A percentile compares a stretch with the other conserved stretches of the same genome.
Evolutionary conservation across 2,329 filamentous ascomycete genomes (phyloP).

Genomic region (Fusarium incarnatum): DNA sequence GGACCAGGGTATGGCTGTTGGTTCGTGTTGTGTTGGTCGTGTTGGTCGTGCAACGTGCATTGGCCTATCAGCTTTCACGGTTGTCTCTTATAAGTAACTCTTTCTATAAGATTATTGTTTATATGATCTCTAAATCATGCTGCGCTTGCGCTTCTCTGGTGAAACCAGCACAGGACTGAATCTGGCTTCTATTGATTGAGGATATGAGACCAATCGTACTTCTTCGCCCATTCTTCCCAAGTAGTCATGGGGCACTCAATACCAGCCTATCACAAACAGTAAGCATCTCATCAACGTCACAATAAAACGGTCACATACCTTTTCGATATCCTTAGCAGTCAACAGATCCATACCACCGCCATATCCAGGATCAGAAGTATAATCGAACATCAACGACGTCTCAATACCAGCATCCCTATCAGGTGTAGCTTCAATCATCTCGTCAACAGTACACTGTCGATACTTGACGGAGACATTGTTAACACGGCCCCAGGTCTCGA

Average conservation of each 20-base stretch:
- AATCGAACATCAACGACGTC: slow-evolving; percentile 60
- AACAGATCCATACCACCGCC: slow-evolving; percentile 59
- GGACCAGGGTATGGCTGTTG: neutral
- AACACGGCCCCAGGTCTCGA: slow-evolving; percentile 55
- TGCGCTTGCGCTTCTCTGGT: neutral
- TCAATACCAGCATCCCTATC: slow-evolving; percentile 59
- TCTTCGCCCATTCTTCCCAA: slow-evolving; percentile 52
- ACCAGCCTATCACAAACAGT: slow-evolving; percentile 50
- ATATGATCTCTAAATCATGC: neutral
- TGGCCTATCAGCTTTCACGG: neutral
- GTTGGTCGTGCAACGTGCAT: neutral
- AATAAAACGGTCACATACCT: too few species aligned
- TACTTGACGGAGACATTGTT: slow-evolving; percentile 53
- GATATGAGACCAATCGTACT: slow-evolving; percentile 52
- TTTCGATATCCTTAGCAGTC: slow-evolving; percentile 57
- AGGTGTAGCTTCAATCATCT: slow-evolving; percentile 53
- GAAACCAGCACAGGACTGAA: too few species aligned
- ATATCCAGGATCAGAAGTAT: slow-evolving; percentile 61
- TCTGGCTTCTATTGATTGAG: slow-evolving; percentile 10
- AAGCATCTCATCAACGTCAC: too few species aligned
- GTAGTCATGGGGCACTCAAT: slow-evolving; percentile 59
- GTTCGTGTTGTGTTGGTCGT: neutral
- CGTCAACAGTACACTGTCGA: slow-evolving; percentile 54
- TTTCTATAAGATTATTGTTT: neutral
- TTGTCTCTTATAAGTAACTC: neutral